Evolutionary conservation across 2,329 filamentous ascomycete species (phyloP).

Genomic region (Thelonectria blattea): DNA sequence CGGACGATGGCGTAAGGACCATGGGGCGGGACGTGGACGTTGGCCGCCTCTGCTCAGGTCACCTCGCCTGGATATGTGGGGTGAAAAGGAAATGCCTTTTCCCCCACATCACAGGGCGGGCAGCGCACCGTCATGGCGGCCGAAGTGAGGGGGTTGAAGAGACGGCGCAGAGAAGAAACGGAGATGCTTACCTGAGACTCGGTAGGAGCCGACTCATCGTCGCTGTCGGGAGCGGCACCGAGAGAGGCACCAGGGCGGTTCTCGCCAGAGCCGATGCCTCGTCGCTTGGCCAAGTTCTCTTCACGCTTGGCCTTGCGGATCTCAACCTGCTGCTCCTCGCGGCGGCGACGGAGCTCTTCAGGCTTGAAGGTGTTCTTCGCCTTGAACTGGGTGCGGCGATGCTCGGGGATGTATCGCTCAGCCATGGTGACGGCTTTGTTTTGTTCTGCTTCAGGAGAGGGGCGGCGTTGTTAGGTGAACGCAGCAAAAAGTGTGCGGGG

Average conservation of each 20-base stretch:
- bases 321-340: conserved; percentile 98
- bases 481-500: conserved; percentile 40
- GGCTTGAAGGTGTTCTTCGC: conserved; percentile 99
- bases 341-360: conserved; percentile 95
- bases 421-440: conserved; percentile 72
- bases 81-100: conserved; percentile 37
- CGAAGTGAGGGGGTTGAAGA: conserved; percentile 16
- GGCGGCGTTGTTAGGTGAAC: conserved; percentile 34
- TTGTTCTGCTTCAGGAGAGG: conserved; percentile 26
- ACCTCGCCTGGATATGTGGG: conserved; percentile 40
- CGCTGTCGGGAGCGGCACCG: conserved; percentile 90
- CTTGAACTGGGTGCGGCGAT: conserved; percentile 99
- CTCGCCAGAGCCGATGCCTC: conserved; percentile 86
- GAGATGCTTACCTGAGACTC: conserved; percentile 81
- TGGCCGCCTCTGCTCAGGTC: conserved; percentile 25
- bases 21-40: conserved; percentile 20
- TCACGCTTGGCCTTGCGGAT: conserved; percentile 98
- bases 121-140: conserved; percentile 24
- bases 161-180: conserved; percentile 8
- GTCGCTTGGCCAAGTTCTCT: conserved; percentile 97
- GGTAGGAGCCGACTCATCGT: conserved; percentile 93
- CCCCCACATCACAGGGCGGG: conserved; percentile 42
- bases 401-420: conserved; percentile 98
- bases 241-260: conserved; percentile 81
- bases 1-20: conserved; percentile 10